These are phyloP conservation scores for rapeseed (Brassica napus) DNA, from an alignment of 345 rosid species.

Conservation along the genomic window Da-Ae NC_063443.1:16308001-16308500, in stretches of 20 bases:
- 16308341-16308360: constrained; percentile 22
- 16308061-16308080: background rate
- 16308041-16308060: background rate
- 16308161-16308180: background rate
- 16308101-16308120: background rate
- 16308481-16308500: background rate
- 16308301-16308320: constrained; percentile 11
- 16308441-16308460: background rate
- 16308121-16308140: background rate
- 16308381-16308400: background rate
- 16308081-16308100: background rate
- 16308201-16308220: background rate
- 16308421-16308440: background rate
- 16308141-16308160: background rate
- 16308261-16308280: background rate
- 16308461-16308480: constrained; percentile 35
- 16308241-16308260: background rate
- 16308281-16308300: background rate
- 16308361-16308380: background rate
- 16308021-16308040: background rate
- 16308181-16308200: background rate
- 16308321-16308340: constrained; percentile 8
- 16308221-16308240: background rate
- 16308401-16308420: constrained; percentile 1
- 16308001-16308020: background rate